phyloP scores from a whole-genome alignment of 345 rosid species.

The Ailanthus altissimus region DNA sequence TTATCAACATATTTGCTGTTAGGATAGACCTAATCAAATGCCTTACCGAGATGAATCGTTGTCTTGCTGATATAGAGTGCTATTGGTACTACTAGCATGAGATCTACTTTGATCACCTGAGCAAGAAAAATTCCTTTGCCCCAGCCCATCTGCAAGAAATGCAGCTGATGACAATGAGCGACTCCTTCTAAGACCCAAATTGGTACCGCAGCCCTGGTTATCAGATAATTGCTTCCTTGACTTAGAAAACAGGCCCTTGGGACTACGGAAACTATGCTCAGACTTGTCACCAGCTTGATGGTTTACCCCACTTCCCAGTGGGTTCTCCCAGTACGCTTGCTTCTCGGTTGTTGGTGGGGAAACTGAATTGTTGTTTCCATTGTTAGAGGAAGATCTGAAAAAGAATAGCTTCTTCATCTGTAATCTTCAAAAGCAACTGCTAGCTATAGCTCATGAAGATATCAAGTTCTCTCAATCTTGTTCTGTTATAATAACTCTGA shows the following conservation, averaged over 20 bases:
- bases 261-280: constrained; percentile 38
- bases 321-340: constrained; percentile 43
- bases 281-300: constrained; percentile 38
- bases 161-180: constrained; percentile 76
- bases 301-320: constrained; percentile 36
- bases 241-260: constrained; percentile 43
- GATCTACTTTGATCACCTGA: constrained; percentile 44
- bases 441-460: constrained; percentile 27
- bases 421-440: constrained; percentile 29
- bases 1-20: not conserved
- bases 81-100: constrained; percentile 34
- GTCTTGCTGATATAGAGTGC: constrained; percentile 32
- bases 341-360: constrained; percentile 48
- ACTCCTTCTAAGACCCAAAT: constrained; percentile 72
- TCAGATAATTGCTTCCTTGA: constrained; percentile 53
- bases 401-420: constrained; percentile 89
- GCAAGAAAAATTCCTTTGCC: constrained; percentile 36
- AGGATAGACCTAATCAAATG: constrained; percentile 18
- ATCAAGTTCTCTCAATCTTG: constrained; percentile 9
- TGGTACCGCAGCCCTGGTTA: constrained; percentile 35
- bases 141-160: constrained; percentile 52
- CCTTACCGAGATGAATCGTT: constrained; percentile 56
- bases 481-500: constrained; percentile 22
- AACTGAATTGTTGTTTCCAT: constrained; percentile 36
- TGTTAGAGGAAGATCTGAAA: constrained; percentile 64